Evolutionary conservation across 176 grass and related monocot species (phyloP).

Genomic region (Paspalum notatum): DNA sequence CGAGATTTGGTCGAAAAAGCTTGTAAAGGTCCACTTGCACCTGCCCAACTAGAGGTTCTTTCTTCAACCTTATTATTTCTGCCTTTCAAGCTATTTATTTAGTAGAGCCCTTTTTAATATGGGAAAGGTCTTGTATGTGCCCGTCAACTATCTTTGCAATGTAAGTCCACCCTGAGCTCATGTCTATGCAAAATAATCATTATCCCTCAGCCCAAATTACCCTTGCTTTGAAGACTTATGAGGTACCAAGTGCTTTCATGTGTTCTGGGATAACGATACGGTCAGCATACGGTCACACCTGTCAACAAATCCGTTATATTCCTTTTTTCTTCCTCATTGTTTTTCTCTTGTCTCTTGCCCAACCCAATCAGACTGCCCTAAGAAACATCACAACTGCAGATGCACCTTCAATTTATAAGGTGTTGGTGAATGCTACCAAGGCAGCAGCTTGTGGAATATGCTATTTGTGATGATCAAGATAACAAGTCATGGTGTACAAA

Average conservation of each 20-base stretch:
- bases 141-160: background rate
- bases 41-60: constrained; percentile 90
- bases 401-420: background rate
- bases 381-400: background rate
- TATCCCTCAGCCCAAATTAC: background rate
- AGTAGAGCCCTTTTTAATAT: constrained; percentile 23
- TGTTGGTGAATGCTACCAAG: background rate
- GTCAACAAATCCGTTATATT: background rate
- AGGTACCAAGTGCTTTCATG: background rate
- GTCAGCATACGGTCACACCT: background rate
- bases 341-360: background rate
- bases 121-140: background rate
- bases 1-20: constrained; percentile 86
- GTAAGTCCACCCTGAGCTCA: background rate
- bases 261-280: background rate
- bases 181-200: background rate
- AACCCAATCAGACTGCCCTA: background rate
- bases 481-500: background rate
- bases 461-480: background rate
- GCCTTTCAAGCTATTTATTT: constrained; percentile 7
- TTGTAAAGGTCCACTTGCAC: constrained; percentile 75
- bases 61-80: constrained; percentile 53
- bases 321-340: background rate
- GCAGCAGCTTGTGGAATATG: background rate
- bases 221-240: background rate